Conservation (phyloP, 148 eudicot species). For the Rhododendron vialii region DNA sequence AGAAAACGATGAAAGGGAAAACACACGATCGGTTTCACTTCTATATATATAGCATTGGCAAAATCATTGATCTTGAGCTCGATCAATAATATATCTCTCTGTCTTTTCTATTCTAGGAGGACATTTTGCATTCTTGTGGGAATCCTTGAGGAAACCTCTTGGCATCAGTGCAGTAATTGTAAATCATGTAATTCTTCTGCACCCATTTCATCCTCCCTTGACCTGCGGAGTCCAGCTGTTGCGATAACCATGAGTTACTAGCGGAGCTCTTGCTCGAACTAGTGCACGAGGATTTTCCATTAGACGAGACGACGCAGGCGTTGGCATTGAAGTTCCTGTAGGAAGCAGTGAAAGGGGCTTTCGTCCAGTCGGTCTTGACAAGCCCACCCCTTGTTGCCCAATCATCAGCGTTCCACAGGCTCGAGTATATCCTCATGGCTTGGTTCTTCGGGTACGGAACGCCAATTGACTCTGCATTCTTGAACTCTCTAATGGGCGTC, state of each 20-base stretch:
- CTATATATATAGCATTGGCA: not conserved
- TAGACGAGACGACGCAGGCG: constrained; percentile 13
- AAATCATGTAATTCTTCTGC: constrained; percentile 11
- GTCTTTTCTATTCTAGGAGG: not conserved
- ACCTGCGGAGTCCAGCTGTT: not conserved
- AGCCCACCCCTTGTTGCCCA: constrained; percentile 40
- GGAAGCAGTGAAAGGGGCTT: constrained; percentile 34
- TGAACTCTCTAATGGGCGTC: constrained; percentile 35
- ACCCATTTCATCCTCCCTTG: constrained; percentile 8
- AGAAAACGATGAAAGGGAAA: not conserved
- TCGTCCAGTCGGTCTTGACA: constrained; percentile 32
- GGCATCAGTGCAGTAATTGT: constrained; percentile 5
- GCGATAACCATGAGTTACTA: not conserved
- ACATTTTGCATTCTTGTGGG: constrained; percentile 1
- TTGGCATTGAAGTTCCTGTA: constrained; percentile 28
- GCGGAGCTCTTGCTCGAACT: not conserved
- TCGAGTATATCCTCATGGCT: constrained; percentile 33
- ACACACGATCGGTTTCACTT: not conserved
- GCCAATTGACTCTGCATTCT: constrained; percentile 27
- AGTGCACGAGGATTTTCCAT: constrained; percentile 13
- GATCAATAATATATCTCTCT: not conserved
- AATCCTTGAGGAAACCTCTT: constrained; percentile 8
- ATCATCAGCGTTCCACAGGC: constrained; percentile 39
- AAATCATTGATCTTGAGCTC: not conserved
- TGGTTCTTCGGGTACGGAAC: constrained; percentile 37